Percentiles rank a stretch among this genome's conserved stretches.
phyloP scores from a whole-genome alignment of 2,329 filamentous ascomycete genomes.

The Monosporascus sp. region DNA sequence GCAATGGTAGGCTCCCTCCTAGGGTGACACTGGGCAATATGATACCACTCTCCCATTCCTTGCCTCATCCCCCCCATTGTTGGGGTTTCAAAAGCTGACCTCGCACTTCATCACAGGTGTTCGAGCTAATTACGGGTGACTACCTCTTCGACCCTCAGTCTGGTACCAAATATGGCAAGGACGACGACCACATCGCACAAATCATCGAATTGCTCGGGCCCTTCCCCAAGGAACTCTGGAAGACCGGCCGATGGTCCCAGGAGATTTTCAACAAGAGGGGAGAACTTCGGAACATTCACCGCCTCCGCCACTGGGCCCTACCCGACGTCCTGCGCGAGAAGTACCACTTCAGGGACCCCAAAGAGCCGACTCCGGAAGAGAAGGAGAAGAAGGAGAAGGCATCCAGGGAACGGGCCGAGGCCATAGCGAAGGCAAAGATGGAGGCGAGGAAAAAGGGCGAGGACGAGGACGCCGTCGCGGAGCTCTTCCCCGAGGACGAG shows the following conservation, averaged over 20 bases:
- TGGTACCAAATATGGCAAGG: conserved; percentile 97
- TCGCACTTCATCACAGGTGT: conserved; percentile 55
- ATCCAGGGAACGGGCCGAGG: conserved; percentile 52
- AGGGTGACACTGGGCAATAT: too few relatives aligned
- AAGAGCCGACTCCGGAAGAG: conserved; percentile 56
- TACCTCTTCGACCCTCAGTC: conserved; percentile 98
- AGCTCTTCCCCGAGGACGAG: conserved; percentile 23
- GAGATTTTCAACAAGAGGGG: conserved; percentile 99
- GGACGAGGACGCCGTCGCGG: conserved; percentile 26
- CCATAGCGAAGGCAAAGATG: conserved; percentile 48
- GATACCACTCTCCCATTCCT: too few relatives aligned
- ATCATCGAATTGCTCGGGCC: conserved; percentile 94
- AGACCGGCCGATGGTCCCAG: conserved; percentile 94
- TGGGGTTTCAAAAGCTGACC: neutral
- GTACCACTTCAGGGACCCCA: conserved; percentile 85
- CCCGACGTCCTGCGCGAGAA: conserved; percentile 92
- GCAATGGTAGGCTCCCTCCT: conserved; percentile 69
- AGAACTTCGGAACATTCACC: conserved; percentile 94
- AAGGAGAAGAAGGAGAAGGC: conserved; percentile 26
- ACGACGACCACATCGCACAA: conserved; percentile 98
- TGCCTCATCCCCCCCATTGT: too few relatives aligned
- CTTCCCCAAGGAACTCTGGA: conserved; percentile 87
- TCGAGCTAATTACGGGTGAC: conserved; percentile 95
- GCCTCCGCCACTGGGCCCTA: conserved; percentile 91
- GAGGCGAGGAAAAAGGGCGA: conserved; percentile 26